A percentile compares a stretch with the other conserved stretches of the same genome.
These are phyloP conservation scores for Coemansia sp. DNA, from an alignment of 192 early-diverging fungal species.

Conservation along the genomic window DNA sequence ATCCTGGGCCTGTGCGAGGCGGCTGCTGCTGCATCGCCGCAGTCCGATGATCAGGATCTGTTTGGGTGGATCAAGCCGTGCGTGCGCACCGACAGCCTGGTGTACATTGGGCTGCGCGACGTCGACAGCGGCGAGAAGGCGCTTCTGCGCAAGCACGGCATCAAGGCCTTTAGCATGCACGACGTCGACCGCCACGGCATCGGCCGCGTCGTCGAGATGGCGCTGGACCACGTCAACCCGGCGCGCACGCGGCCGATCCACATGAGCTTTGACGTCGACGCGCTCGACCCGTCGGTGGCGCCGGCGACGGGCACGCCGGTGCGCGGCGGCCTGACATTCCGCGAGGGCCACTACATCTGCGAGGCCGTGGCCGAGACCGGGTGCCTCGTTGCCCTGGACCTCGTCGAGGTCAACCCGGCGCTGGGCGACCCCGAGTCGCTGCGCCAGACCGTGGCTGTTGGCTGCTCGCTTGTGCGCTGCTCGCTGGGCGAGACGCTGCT, in stretches of 20 bases:
- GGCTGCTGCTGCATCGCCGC: conserved; percentile 23
- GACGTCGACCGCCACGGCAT: conserved; percentile 96
- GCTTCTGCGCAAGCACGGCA: conserved; percentile 77
- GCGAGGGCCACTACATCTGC: conserved; percentile 98
- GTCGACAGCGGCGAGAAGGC: conserved; percentile 89
- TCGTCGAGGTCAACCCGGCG: conserved; percentile 95
- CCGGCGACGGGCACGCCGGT: conserved; percentile 97
- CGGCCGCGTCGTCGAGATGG: conserved; percentile 90
- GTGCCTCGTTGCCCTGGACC: conserved; percentile 84
- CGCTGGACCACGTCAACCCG: conserved; percentile 85
- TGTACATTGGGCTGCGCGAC: conserved; percentile 97
- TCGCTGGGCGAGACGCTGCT: conserved; percentile 84
- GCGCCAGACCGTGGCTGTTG: conserved; percentile 86
- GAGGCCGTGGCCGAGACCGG: conserved; percentile 90
- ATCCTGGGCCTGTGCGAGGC: conserved; percentile 79
- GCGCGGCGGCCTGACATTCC: conserved; percentile 91
- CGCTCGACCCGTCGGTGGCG: conserved; percentile 90
- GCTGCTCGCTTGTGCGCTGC: conserved; percentile 86
- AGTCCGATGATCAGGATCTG: conserved; percentile 28
- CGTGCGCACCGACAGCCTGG: conserved; percentile 75
- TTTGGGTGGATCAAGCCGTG: conserved; percentile 85
- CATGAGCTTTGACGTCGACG: conserved; percentile 95
- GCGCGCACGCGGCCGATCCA: conserved; percentile 78
- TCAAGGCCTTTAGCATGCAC: conserved; percentile 96
- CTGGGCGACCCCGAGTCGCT: conserved; percentile 76